Base-by-base conservation (phyloP, 163 green algal species). In the Chlamydomonas reinhardtii region DNA sequence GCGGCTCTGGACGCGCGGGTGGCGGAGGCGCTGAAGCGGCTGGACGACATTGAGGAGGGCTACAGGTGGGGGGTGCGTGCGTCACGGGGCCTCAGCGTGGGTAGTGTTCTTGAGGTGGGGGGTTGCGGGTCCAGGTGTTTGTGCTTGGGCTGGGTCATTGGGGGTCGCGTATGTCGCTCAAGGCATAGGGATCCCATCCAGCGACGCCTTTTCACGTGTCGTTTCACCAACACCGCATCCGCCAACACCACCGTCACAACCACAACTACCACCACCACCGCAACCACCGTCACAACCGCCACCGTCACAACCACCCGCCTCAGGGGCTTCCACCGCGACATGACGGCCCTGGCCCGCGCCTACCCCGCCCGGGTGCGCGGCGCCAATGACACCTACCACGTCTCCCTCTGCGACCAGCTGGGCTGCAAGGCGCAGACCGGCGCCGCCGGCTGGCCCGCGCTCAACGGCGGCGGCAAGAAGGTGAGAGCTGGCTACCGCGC, bases 31-130 rank as follows among this genome's bases (percentile, higher is more conserved):
- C 73, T 96, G 61, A 31, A 66, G 9, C 25, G 71, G 0, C 88
- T 96, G 76, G 84, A 93, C 48, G 86, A 82, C 5, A 90, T 96
- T 20, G 91, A 94, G 66, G 91, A 66, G 5, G 92, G 92, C 16
- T 96, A 95, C 76, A 76, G 89, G 64, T 83, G 34, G 17, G 76
- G 59, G 19, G 17, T 31, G 61, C 17, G 39, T 48, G 39, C 5
- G 39, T 48, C 5, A 8, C 8, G 56, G n/a, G n/a, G n/a, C n/a
- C n/a, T n/a, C n/a, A n/a, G n/a, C n/a, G n/a, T n/a, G n/a, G n/a
- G n/a, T n/a, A n/a, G n/a, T n/a, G n/a, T n/a, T n/a, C n/a, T n/a
- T n/a, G n/a, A n/a, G n/a, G n/a, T n/a, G n/a, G n/a, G n/a, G n/a
- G n/a, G n/a, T n/a, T n/a, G n/a, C n/a, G n/a, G n/a, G n/a, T n/a